Conservation (phyloP, 495 filamentous ascomycete genomes). For the Massariosphaeria phaeospora region DNA sequence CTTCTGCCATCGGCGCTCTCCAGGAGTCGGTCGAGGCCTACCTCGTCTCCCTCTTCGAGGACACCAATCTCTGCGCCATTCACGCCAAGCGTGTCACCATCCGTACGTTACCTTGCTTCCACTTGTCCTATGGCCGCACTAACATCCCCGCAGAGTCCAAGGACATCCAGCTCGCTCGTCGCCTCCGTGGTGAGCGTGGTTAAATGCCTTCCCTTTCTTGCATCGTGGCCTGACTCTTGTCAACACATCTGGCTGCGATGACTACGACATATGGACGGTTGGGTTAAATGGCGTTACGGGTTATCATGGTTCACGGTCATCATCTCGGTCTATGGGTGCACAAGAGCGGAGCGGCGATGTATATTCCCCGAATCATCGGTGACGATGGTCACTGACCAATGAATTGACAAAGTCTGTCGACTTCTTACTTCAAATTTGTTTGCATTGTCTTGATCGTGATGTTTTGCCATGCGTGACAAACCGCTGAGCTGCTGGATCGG, state of each 20-base stretch:
- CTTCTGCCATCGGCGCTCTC: slow-evolving; percentile 97
- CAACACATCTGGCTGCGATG: too few species aligned
- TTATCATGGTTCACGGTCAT: slow-evolving; percentile 20
- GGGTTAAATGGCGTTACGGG: slow-evolving; percentile 25
- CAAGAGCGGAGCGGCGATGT: slow-evolving; percentile 22
- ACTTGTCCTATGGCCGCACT: slow-evolving; percentile 25
- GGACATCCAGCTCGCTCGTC: slow-evolving; percentile 95
- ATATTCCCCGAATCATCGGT: slow-evolving; percentile 31
- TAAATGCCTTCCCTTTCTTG: slow-evolving; percentile 41
- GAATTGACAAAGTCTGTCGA: slow-evolving; percentile 23
- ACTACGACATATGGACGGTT: slow-evolving; percentile 20
- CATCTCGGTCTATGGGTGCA: slow-evolving; percentile 17
- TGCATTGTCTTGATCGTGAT: not conserved
- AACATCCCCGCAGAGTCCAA: slow-evolving; percentile 53
- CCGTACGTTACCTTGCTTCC: slow-evolving; percentile 23
- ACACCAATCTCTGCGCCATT: slow-evolving; percentile 99
- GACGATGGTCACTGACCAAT: slow-evolving; percentile 27
- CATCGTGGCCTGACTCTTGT: slow-evolving; percentile 10
- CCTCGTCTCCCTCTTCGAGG: slow-evolving; percentile 99
- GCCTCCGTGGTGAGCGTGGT: slow-evolving; percentile 92
- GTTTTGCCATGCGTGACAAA: not conserved
- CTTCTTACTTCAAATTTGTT: slow-evolving; percentile 2
- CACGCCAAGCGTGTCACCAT: slow-evolving; percentile 91
- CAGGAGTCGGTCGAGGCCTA: slow-evolving; percentile 99
- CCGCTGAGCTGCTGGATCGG: too few species aligned